Evolutionary conservation across 768 basidiomycete genomes (phyloP), one percentile per base, ranked within the genome.

Genomic region (Calocera cornea): DNA sequence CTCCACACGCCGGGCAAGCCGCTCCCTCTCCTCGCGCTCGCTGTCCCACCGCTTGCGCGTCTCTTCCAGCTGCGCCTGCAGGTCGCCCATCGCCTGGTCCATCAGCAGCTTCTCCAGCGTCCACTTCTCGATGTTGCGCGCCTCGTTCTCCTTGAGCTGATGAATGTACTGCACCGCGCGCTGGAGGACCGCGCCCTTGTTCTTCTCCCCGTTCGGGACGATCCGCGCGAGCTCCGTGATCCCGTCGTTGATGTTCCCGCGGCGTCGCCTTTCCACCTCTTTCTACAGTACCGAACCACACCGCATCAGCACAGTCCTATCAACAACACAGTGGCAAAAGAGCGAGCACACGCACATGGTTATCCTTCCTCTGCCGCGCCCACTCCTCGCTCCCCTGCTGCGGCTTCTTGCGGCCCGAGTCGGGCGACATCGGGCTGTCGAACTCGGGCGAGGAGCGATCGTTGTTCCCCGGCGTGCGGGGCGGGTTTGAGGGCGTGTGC

Each of bases 241-340:
- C 0, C 95, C 95, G 70, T 95, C 90, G 77, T 95, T 97, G 78
- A 99, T 97, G 71, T 93, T 93, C 19, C 94, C 94, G 60, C 95
- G 83, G 65, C 95, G 87, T 40, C 92, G 86, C 65, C 95, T 89
- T 76, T 99, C 95, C 14, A 98, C 94, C 79, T 97, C 94, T 91
- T 97, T 97, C 95, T 97, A 22, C 65, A 41, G 65, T 49, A 41
- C 16, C 29, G 41, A 64, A 19, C 19, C 12, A 34, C 34, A 65
- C 34, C 5, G 41, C 41, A 44, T 11, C 64, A 14, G 7, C 41
- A 22, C 17, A 10, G 64, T n/a, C 64, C 22, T 27, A 67, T 19
- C 34, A 41, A 29, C 17, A 34, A 41, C 34, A 24, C 16, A 41
- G 38, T 34, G 34, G 17, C 14, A 36, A 5, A 31, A 60, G 34